These are phyloP conservation scores for Alternaria ventricosa DNA, from an alignment of 2,329 filamentous ascomycete genomes.

Conservation along the genomic window DNA sequence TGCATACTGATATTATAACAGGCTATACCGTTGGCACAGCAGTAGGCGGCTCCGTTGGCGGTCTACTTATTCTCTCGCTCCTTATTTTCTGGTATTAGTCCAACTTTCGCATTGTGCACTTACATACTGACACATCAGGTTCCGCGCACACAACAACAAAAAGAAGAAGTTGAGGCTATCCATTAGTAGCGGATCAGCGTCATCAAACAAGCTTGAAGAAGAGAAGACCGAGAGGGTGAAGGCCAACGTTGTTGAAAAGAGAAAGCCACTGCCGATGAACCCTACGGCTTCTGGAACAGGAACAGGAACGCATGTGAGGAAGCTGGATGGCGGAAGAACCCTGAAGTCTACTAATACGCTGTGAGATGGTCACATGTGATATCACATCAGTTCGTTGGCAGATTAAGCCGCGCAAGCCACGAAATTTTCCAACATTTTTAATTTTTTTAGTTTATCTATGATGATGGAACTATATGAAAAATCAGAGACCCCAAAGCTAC, in stretches of 20 bases:
- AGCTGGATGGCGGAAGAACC: background rate
- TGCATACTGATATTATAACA: background rate
- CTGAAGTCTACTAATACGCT: background rate
- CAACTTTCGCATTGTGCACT: fast-evolving
- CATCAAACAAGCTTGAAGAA: background rate
- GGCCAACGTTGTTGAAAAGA: background rate
- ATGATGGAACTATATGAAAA: background rate
- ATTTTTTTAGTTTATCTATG: background rate
- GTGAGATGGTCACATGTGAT: background rate
- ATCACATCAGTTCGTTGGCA: background rate
- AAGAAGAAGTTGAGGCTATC: background rate
- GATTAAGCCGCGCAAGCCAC: background rate
- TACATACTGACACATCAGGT: background rate
- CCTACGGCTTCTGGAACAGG: background rate
- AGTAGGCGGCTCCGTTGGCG: background rate
- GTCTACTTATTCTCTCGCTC: background rate
- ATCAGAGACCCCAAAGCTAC: background rate
- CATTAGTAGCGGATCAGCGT: background rate
- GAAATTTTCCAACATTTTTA: background rate
- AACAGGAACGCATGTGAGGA: background rate
- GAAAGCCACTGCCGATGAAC: background rate
- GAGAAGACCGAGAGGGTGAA: too few relatives aligned
- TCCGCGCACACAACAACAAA: background rate
- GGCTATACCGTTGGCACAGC: background rate
- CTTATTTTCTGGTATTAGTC: background rate